Percentiles rank a stretch among this genome's conserved stretches.
phyloP scores from a whole-genome alignment of 768 basidiomycete species.

The Termitomyces sp. region DNA sequence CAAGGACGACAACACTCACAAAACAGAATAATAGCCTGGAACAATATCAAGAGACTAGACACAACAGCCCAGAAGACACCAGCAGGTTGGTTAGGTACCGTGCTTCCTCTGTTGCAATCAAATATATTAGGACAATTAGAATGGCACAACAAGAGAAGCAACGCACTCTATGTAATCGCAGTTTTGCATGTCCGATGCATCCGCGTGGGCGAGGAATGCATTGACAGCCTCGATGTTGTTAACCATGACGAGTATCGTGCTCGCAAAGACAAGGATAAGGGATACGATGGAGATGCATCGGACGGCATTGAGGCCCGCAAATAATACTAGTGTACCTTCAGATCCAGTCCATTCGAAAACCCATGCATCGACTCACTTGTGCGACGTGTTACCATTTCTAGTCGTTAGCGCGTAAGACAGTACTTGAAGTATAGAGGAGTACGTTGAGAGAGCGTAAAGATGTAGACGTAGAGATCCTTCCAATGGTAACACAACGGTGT shows the following conservation, averaged over 20 bases:
- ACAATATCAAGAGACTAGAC: constrained; percentile 78
- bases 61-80: constrained; percentile 91
- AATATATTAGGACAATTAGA: background rate
- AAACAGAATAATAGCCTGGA: constrained; percentile 72
- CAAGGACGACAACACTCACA: constrained; percentile 28
- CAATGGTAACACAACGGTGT: constrained; percentile 16
- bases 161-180: constrained; percentile 80
- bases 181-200: constrained; percentile 35
- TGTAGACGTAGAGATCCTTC: constrained; percentile 4
- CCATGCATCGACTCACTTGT: constrained; percentile 21
- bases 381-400: constrained; percentile 27
- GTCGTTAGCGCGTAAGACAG: background rate
- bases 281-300: constrained; percentile 73
- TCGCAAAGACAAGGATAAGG: constrained; percentile 76
- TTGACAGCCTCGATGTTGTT: constrained; percentile 76
- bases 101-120: constrained; percentile 46
- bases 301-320: constrained; percentile 74
- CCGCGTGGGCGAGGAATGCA: constrained; percentile 41
- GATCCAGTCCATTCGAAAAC: background rate
- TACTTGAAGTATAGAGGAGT: constrained; percentile 5
- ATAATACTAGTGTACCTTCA: constrained; percentile 29
- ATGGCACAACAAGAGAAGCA: background rate
- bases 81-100: constrained; percentile 90
- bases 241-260: constrained; percentile 67
- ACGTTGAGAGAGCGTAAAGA: constrained; percentile 10